Evolutionary conservation across 495 filamentous ascomycete species (phyloP).

Genomic region (Aspergillus egyptiacus): DNA sequence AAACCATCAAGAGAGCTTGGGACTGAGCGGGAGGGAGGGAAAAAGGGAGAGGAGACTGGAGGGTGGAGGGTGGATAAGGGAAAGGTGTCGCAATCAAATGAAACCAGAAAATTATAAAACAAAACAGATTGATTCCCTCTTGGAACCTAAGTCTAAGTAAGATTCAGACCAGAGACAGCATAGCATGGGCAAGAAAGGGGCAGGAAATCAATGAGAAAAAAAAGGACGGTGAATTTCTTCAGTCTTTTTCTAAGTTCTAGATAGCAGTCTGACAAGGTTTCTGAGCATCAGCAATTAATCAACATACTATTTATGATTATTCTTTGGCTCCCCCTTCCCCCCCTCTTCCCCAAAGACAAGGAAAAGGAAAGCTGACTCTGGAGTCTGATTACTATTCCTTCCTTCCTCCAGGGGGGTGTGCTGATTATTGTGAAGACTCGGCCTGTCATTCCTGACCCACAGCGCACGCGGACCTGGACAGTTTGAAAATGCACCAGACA

Average conservation of each 20-base stretch:
- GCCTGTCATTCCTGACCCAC: constrained; percentile 41
- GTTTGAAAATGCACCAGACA: constrained; percentile 42
- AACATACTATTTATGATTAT: background rate
- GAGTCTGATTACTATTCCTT: constrained; percentile 1
- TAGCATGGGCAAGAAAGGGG: background rate
- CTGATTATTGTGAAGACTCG: constrained; percentile 39
- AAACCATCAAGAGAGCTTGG: no score
- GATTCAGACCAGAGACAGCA: no score
- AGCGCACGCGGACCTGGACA: constrained; percentile 41
- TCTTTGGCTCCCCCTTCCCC: no score
- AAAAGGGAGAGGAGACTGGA: constrained; percentile 15
- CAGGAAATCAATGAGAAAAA: no score
- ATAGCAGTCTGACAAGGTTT: no score
- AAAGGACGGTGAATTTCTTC: no score
- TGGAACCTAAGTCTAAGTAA: no score
- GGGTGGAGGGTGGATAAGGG: constrained; percentile 20
- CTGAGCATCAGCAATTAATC: background rate
- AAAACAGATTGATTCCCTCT: background rate
- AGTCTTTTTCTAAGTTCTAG: no score
- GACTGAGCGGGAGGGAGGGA: constrained; percentile 9
- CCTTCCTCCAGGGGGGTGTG: constrained; percentile 16
- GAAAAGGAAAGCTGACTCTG: constrained; percentile 3
- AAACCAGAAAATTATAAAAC: constrained; percentile 14
- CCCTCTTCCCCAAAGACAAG: no score
- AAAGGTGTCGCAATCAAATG: constrained; percentile 12